These are phyloP conservation scores for Skeletonema menzelii DNA, from an alignment of 108 stramenopile genomes.

Conservation along the genomic window DNA sequence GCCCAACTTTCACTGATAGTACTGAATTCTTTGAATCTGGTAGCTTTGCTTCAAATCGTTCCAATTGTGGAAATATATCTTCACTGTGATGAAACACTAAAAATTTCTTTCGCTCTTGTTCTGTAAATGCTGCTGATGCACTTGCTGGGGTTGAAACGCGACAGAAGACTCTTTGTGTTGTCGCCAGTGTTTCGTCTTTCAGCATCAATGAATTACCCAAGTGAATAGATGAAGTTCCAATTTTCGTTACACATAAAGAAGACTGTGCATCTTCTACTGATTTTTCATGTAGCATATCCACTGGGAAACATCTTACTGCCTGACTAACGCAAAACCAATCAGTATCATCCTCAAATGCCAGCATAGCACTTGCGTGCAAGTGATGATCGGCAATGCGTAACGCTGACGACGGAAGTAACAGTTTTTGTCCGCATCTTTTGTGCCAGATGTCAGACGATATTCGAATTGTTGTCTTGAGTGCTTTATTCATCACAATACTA, in stretches of 20 bases:
- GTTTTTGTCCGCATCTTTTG: background rate
- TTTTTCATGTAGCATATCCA: background rate
- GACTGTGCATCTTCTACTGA: background rate
- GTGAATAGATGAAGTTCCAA: background rate
- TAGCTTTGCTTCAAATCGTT: background rate
- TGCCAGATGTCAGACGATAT: background rate
- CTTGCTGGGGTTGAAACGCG: background rate
- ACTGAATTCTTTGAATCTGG: background rate
- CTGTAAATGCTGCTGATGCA: background rate
- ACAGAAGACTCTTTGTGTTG: background rate
- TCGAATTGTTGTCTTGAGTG: background rate
- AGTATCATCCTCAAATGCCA: background rate
- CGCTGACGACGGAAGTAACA: background rate
- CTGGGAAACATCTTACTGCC: background rate
- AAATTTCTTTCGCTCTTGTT: background rate
- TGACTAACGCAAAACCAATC: background rate
- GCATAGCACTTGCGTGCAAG: background rate
- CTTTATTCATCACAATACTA: no score
- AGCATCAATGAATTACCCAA: background rate
- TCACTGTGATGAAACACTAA: background rate
- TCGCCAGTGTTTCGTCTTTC: background rate
- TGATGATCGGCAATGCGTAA: background rate
- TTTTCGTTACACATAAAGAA: background rate
- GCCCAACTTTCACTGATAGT: background rate
- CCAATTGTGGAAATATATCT: background rate